Percentiles rank a stretch among this genome's conserved stretches.
phyloP scores from a whole-genome alignment of 2,329 filamentous ascomycete genomes.

The Penicillium sp. region DNA sequence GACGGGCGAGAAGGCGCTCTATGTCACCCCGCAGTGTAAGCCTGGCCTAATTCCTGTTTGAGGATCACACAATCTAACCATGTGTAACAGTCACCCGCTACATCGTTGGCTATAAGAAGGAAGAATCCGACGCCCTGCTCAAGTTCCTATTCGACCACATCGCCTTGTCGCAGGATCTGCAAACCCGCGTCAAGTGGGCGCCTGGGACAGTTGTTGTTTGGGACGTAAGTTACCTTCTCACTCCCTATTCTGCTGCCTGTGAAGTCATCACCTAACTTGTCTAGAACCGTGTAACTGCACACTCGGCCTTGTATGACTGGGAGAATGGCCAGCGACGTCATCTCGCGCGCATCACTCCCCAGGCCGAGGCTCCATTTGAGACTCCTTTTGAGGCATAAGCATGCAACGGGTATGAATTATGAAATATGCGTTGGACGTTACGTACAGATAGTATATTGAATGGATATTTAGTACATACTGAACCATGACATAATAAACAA shows the following conservation, averaged over 20 bases:
- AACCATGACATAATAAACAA: background rate
- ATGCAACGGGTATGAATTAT: background rate
- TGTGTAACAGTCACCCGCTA: slow-evolving; percentile 62
- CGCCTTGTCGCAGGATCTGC: slow-evolving; percentile 67
- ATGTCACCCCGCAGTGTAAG: slow-evolving; percentile 77
- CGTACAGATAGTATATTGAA: background rate
- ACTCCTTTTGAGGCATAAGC: slow-evolving; percentile 51
- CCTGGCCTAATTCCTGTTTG: slow-evolving; percentile 5
- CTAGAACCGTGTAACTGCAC: slow-evolving; percentile 69
- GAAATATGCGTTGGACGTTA: background rate
- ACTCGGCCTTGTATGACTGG: slow-evolving; percentile 80
- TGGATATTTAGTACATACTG: background rate
- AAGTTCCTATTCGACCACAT: slow-evolving; percentile 77
- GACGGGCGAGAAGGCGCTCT: slow-evolving; percentile 80
- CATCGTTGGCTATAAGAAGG: slow-evolving; percentile 80
- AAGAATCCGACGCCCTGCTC: slow-evolving; percentile 73
- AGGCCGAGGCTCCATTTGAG: slow-evolving; percentile 74
- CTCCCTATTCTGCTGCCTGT: background rate
- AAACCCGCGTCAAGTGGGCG: slow-evolving; percentile 72
- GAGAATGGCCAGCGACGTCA: slow-evolving; percentile 72
- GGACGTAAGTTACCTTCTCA: slow-evolving; percentile 50
- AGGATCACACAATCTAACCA: background rate
- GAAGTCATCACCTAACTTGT: background rate
- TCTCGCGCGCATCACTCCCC: slow-evolving; percentile 75
- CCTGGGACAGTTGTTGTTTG: slow-evolving; percentile 78